Base-by-base conservation (phyloP, 768 basidiomycete species). In the Tricholoma flavovirens region DNA sequence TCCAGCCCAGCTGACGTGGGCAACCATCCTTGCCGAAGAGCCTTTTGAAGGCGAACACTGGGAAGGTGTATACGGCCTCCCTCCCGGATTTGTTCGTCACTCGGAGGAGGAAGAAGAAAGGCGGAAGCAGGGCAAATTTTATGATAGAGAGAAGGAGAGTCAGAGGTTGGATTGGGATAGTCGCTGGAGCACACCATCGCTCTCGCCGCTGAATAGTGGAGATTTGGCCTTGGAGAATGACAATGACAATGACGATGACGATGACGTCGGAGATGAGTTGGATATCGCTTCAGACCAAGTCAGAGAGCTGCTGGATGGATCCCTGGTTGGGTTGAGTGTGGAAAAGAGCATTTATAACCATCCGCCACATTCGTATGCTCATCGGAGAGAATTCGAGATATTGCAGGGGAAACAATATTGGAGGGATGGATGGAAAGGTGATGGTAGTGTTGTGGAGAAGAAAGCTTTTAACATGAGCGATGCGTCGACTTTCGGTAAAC, bases 41-140 rank as follows among this genome's bases (percentile, higher is more conserved):
- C 88, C 90, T 3, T 88, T 90, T 58, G 87, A 92, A 68, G 91
- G 88, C 14, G 83, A 92, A 58, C 90, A 92, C 63, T 92, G 90
- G 90, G 81, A 88, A 64, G 87, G 87, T 1, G 80, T 81, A n/a
- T 82, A 81, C 59, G 84, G 77, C 7, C 56, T 77, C 22, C 78
- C 80, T 24, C 67, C 75, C n/a, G 80, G 83, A 11, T 70, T 66
- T 53, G 63, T 67, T 26, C 63, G 62, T 14, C 60, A 58, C 14
- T 10, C 56, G 8, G 32, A 58, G 14, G 66, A 75, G 6, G 72
- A 75, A 49, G 69, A 74, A 32, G 74, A 75, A 66, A 49, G 46
- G 17, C 46, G n/a, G n/a, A 49, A 49, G 9, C 76, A 77, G 21
- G 55, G 49, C 4, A 56, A 50, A 2, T 59, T 56, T 22, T 66